Conservation (phyloP, 805 yeast genomes). For the Candida insectorum region DNA sequence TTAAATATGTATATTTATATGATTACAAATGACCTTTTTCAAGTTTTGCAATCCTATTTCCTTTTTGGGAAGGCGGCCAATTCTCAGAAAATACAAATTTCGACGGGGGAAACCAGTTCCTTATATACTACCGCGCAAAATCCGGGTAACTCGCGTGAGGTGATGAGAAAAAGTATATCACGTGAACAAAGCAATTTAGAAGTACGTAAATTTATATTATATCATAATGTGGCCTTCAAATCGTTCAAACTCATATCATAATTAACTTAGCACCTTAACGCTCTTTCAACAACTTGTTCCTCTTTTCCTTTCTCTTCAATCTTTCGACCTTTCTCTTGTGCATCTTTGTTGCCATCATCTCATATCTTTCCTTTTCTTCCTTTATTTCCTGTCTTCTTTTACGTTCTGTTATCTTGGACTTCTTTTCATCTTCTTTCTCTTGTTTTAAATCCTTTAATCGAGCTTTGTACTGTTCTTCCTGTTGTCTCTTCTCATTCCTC, state of each 20-base stretch:
- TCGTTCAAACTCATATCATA: too few relatives aligned
- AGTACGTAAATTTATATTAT: too few relatives aligned
- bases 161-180: too few relatives aligned
- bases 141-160: conserved; percentile 27
- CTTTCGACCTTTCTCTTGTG: conserved; percentile 90
- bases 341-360: conserved; percentile 78
- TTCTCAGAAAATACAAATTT: conserved; percentile 1
- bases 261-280: too few relatives aligned
- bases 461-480: conserved; percentile 64
- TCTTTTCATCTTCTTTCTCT: conserved; percentile 65
- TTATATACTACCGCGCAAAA: conserved; percentile 15
- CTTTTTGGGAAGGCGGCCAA: conserved; percentile 8
- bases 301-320: conserved; percentile 85
- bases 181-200: too few relatives aligned
- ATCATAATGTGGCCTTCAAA: too few relatives aligned
- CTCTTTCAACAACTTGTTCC: conserved; percentile 89
- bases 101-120: conserved; percentile 14
- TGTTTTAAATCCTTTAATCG: conserved; percentile 71
- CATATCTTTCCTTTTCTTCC: conserved; percentile 88
- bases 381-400: conserved; percentile 76
- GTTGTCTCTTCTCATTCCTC: conserved; percentile 62
- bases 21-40: too few relatives aligned
- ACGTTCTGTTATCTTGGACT: conserved; percentile 49
- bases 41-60: conserved; percentile 8
- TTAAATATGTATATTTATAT: too few relatives aligned